Evolutionary conservation across 1,139 yeast genomes (phyloP), one percentile per base, ranked within the genome.

Genomic region (Blastobotrys capitulatus): DNA sequence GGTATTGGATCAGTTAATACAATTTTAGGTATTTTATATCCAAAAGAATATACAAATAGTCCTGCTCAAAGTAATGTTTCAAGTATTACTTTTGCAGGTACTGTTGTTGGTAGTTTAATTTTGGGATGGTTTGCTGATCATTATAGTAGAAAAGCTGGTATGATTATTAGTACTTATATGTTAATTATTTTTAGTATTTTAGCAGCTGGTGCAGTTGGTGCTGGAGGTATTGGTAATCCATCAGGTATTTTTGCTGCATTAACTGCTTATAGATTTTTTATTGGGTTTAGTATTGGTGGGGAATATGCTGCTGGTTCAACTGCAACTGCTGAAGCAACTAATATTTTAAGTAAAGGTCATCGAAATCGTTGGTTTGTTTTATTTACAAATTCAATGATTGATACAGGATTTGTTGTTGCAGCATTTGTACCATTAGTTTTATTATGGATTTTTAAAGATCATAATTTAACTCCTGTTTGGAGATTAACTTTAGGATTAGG

Each of bases 221-320:
- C 78, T 19, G 72, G 78, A 45, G 80, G 80, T 42, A 70, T 82
- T 20, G 69, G 25, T 7, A 22, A 79, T 18, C 13, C 26, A 13
- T 73, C 77, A 48, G 96, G 96, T 34, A 70, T 88, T 69, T 79
- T 88, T 57, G 82, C 88, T 6, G 92, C 95, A 19, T 71, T 90
- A 46, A 87, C 95, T 12, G 83, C 82, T 16, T 87, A 85, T 67
- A 78, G 97, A 65, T 86, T 87, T 69, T 85, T 90, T 66, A 73
- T 90, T 48, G 97, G 96, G 67, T 75, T 85, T 57, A 94, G 89
- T 55, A 74, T 76, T 52, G 75, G 75, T 20, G 90, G 95, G 47
- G 97, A 90, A 70, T 90, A 90, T 65, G 96, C 96, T 42, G 84
- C 95, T 22, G 88, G 96, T 36, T 86, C 96, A 1, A 94, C 90